A percentile compares a stretch with the other conserved stretches of the same genome.
phyloP scores from a whole-genome alignment of 1,139 yeast species.

The Taphrina flavorubra region DNA sequence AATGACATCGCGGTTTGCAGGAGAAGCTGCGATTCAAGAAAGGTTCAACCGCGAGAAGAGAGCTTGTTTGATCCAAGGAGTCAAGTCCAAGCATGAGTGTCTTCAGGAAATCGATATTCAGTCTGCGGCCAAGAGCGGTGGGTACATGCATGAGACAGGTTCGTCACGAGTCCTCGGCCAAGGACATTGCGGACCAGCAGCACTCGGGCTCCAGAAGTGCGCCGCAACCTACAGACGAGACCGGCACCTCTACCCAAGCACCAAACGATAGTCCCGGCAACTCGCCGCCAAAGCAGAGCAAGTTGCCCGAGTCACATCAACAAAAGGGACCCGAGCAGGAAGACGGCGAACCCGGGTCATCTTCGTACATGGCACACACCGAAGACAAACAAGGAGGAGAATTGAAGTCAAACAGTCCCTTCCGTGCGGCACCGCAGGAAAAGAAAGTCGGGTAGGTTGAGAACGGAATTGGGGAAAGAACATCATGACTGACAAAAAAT shows the following conservation, averaged over 20 bases:
- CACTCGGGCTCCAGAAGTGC: slow-evolving; percentile 38
- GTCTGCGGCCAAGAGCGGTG: not conserved
- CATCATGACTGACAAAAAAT: not conserved
- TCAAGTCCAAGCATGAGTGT: not conserved
- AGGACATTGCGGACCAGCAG: slow-evolving; percentile 31
- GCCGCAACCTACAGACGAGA: slow-evolving; percentile 37
- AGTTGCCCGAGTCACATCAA: slow-evolving; percentile 11
- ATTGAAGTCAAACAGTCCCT: slow-evolving; percentile 32
- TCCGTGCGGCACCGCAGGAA: slow-evolving; percentile 35
- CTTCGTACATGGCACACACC: slow-evolving; percentile 24
- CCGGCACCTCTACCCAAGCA: slow-evolving; percentile 38
- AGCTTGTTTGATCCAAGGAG: not conserved
- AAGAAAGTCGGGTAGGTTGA: slow-evolving; percentile 24
- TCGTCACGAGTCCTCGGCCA: slow-evolving; percentile 23
- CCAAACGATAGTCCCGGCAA: slow-evolving; percentile 19
- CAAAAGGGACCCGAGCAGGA: slow-evolving; percentile 31
- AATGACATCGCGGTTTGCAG: not conserved
- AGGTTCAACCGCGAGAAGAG: too few species aligned
- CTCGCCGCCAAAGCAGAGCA: not conserved
- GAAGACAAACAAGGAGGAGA: slow-evolving; percentile 26
- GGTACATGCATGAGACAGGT: not conserved
- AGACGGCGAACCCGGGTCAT: slow-evolving; percentile 23
- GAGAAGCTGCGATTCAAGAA: not conserved
- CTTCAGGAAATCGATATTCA: not conserved
- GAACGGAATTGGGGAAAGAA: slow-evolving; percentile 14